These are phyloP conservation scores for Uncinocarpus reesii DNA, from an alignment of 2,329 filamentous ascomycete genomes.

Conservation along the genomic window DNA sequence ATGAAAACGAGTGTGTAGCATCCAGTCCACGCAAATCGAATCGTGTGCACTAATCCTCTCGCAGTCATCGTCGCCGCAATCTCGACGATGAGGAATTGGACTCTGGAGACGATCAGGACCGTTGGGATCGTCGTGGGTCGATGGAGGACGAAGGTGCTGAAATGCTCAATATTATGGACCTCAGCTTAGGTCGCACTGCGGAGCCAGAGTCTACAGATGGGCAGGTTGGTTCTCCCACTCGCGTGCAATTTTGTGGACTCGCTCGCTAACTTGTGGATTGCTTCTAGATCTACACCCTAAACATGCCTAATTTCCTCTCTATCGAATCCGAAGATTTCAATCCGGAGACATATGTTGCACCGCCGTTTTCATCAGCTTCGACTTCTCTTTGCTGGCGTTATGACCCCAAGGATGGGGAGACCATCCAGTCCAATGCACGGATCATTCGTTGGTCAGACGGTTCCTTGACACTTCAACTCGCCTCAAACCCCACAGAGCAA, in stretches of 20 bases:
- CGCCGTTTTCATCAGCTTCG: conserved; percentile 53
- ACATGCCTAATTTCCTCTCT: conserved; percentile 53
- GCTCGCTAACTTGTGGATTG: background rate
- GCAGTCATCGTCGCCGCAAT: conserved; percentile 34
- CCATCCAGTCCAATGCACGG: conserved; percentile 55
- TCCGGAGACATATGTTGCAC: conserved; percentile 50
- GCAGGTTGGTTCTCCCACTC: conserved; percentile 25
- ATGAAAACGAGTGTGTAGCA: conserved; percentile 9
- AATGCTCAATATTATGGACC: conserved; percentile 45
- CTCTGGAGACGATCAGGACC: conserved; percentile 52
- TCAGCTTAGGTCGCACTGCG: conserved; percentile 47
- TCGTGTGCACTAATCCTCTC: conserved; percentile 14
- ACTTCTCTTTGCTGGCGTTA: conserved; percentile 57
- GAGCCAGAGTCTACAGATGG: conserved; percentile 43
- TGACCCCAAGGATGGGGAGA: conserved; percentile 47
- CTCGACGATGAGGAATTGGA: conserved; percentile 54
- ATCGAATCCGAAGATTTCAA: conserved; percentile 53
- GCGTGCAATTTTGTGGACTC: background rate
- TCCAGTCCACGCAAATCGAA: background rate
- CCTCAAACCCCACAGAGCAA: conserved; percentile 50
- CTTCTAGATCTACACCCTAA: conserved; percentile 49
- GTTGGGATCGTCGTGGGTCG: conserved; percentile 43
- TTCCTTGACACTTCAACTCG: conserved; percentile 55
- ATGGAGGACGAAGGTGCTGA: conserved; percentile 39
- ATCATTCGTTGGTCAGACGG: conserved; percentile 59